Base-by-base conservation (phyloP, 208 protist species). In the Vickermania spadyakhi region DNA sequence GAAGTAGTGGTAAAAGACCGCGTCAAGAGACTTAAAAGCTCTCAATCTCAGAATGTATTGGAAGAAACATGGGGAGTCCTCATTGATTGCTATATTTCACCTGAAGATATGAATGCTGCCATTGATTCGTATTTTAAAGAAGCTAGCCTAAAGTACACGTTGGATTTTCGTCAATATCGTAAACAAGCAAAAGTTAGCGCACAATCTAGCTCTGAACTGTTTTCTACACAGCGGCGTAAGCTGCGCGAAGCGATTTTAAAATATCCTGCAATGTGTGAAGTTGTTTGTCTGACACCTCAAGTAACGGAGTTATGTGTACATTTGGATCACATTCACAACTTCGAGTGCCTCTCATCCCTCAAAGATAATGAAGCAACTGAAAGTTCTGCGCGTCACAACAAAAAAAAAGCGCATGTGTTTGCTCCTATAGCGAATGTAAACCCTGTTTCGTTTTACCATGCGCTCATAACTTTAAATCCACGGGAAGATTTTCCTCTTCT, bases 1-100 rank as follows among this genome's bases (percentile, higher is more conserved):
- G 59, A 64, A 13, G 7, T 28, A 7, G 59, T 64, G 45, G 59
- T 64, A 28, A 64, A 64, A 42, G 59, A 64, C 25, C 22, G 28
- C 7, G 49, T 64, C 3, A 36, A 49, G 59, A 36, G 59, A 14
- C 49, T 36, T 18, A 36, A 28, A 42, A 56, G 49, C 59, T 23
- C 45, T 26, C 28, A 59, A 21, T 29, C 45, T 2, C 31, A 54
- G 18, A 23, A 25, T 25, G 13, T 64, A 3, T 28, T 51, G 14
- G 59, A 56, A 45, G 59, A 54, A 7, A 27, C 31, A 11, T 64
- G 59, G 59, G 49, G 59, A 36, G 18, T 64, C n/a, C 59, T 64
- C 18, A 54, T 64, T 4, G 59, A 64, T 28, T 64, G 59, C 59
- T 64, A 64, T 28, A 42, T 45, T 14, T 28, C 45, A 4, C 59